phyloP scores from a whole-genome alignment of 495 filamentous ascomycete species.

The Penicillium subrubescens region DNA sequence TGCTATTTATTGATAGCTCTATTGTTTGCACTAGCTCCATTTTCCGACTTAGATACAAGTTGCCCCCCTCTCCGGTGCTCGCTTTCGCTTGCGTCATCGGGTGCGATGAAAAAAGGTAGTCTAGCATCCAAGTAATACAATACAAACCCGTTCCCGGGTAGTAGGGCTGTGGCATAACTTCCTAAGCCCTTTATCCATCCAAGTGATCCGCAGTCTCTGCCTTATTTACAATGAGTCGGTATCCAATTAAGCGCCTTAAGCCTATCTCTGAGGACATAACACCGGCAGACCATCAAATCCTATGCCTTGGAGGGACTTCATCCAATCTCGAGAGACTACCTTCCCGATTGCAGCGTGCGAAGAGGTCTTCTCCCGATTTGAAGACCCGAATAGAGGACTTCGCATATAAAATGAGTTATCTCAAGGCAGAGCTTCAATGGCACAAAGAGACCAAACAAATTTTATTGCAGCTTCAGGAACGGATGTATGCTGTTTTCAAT shows the following conservation, averaged over 20 bases:
- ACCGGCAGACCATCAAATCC: neutral
- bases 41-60: neutral
- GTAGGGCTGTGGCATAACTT: neutral
- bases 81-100: neutral
- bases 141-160: neutral
- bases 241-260: neutral
- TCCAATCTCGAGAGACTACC: neutral
- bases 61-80: neutral
- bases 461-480: neutral
- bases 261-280: neutral
- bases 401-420: neutral
- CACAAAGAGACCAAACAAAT: constrained; percentile 4
- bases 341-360: neutral
- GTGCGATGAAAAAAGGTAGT: neutral
- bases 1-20: neutral
- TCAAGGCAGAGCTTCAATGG: neutral
- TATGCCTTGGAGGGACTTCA: neutral
- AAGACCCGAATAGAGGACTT: neutral
- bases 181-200: neutral
- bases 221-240: neutral
- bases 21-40: neutral
- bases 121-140: neutral
- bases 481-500: neutral
- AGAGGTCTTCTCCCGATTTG: neutral
- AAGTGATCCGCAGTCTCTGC: neutral